Conservation (phyloP, 2,329 filamentous ascomycete species). For the Podosphaera aphanis region DNA sequence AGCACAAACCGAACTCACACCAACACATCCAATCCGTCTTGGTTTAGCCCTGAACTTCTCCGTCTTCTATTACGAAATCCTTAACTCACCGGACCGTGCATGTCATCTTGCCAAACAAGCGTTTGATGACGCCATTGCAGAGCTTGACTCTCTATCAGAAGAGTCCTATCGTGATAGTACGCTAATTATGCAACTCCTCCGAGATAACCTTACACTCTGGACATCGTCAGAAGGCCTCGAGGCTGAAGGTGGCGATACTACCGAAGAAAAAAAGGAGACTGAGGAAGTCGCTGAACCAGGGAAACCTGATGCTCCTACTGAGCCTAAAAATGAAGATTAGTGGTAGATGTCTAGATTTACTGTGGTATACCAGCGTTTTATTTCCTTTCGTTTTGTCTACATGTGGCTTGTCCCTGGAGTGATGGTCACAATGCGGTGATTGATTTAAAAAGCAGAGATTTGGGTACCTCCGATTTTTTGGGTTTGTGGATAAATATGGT, state of each 20-base stretch:
- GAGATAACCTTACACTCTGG: conserved; percentile 99
- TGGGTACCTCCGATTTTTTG: background rate
- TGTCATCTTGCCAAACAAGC: conserved; percentile 94
- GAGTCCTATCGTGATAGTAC: conserved; percentile 98
- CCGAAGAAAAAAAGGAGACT: background rate
- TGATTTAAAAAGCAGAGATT: background rate
- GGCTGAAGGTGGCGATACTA: background rate
- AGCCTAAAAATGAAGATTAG: background rate
- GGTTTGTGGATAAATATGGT: background rate
- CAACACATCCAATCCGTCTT: conserved; percentile 80
- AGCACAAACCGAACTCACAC: conserved; percentile 67
- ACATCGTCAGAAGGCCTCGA: conserved; percentile 63
- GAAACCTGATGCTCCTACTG: background rate
- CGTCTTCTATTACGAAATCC: conserved; percentile 99
- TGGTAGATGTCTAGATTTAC: background rate
- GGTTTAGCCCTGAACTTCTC: conserved; percentile 90
- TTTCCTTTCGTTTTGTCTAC: background rate
- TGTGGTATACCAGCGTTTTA: background rate
- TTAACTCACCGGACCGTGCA: conserved; percentile 93
- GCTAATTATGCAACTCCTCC: conserved; percentile 95
- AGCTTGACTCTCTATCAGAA: conserved; percentile 92
- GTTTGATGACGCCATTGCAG: conserved; percentile 86
- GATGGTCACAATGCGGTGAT: background rate
- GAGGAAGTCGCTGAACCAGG: background rate
- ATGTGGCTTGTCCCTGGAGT: background rate